Conservation (phyloP, 805 yeast species). For the Saccharomycopsis synnaedendra region DNA sequence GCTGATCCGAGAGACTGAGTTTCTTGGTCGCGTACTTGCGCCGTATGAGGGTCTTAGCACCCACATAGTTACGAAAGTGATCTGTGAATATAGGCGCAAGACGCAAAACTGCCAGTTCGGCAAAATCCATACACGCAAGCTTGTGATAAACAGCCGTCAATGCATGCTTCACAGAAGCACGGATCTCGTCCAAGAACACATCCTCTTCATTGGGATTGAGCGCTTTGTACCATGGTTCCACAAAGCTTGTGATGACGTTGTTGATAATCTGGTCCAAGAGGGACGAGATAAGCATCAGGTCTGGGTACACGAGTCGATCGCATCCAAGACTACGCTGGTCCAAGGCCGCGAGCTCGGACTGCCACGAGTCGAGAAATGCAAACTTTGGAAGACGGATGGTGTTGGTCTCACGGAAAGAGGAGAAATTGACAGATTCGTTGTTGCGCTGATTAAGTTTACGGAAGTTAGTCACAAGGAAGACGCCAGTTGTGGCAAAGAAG, state of each 20-base stretch:
- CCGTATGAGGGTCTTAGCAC: constrained; percentile 25
- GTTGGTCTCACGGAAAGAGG: constrained; percentile 4
- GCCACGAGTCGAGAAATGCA: constrained; percentile 16
- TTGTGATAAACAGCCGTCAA: constrained; percentile 32
- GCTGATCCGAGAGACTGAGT: constrained; percentile 12
- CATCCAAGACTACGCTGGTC: constrained; percentile 1
- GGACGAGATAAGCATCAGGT: constrained; percentile 41
- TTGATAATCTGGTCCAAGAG: constrained; percentile 38
- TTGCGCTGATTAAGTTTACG: constrained; percentile 12
- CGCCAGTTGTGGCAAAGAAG: constrained; percentile 4
- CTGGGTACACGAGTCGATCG: constrained; percentile 26
- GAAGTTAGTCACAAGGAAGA: constrained; percentile 11
- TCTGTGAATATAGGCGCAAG: constrained; percentile 55
- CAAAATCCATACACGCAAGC: constrained; percentile 35
- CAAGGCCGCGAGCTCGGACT: constrained; percentile 5
- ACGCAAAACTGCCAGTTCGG: constrained; percentile 44
- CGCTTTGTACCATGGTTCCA: constrained; percentile 43
- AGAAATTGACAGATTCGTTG: constrained; percentile 1
- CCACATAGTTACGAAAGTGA: constrained; percentile 44
- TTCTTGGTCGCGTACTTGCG: constrained; percentile 2
- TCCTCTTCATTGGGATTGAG: constrained; percentile 24
- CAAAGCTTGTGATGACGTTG: constrained; percentile 39
- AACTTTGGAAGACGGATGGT: constrained; percentile 5
- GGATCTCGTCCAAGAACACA: constrained; percentile 32
- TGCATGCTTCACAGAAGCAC: constrained; percentile 31